Evolutionary conservation across 2,329 filamentous ascomycete genomes (phyloP).

Genomic region (Aplosporella prunicola): DNA sequence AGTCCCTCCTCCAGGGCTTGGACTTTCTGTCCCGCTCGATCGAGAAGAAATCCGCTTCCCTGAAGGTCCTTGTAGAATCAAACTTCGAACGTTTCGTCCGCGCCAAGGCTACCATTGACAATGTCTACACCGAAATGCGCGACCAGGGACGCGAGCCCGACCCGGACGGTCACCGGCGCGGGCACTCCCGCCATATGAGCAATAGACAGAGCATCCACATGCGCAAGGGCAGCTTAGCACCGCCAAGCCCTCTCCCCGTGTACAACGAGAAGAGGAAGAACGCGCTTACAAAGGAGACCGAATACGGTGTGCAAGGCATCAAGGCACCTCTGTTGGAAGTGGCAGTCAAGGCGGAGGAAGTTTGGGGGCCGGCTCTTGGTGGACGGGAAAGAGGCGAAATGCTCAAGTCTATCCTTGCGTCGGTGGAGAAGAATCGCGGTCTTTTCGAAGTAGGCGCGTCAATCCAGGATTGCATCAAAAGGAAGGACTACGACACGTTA

Average conservation of each 20-base stretch:
- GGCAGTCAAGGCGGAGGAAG: slow-evolving; percentile 87
- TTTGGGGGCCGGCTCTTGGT: slow-evolving; percentile 90
- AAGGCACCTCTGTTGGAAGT: slow-evolving; percentile 81
- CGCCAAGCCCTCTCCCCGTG: slow-evolving; percentile 23
- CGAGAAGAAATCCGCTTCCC: slow-evolving; percentile 91
- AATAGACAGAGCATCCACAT: slow-evolving; percentile 31
- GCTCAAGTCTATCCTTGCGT: slow-evolving; percentile 65
- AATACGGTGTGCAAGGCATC: slow-evolving; percentile 46
- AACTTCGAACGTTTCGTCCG: slow-evolving; percentile 98
- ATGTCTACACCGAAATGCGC: slow-evolving; percentile 94
- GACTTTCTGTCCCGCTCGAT: slow-evolving; percentile 84
- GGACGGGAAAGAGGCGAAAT: slow-evolving; percentile 86
- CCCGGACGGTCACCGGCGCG: slow-evolving; percentile 25
- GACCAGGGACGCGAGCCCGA: slow-evolving; percentile 52
- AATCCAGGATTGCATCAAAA: slow-evolving; percentile 75
- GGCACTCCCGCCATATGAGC: slow-evolving; percentile 52
- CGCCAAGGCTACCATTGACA: slow-evolving; percentile 95
- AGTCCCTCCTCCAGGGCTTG: slow-evolving; percentile 69
- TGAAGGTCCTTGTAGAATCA: slow-evolving; percentile 92
- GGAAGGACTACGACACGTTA: slow-evolving; percentile 80
- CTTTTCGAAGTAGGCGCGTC: slow-evolving; percentile 72
- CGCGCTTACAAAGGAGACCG: slow-evolving; percentile 78
- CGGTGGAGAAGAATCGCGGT: slow-evolving; percentile 69
- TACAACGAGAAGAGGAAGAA: slow-evolving; percentile 65
- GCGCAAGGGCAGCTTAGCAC: slow-evolving; percentile 37